A percentile compares a stretch with the other conserved stretches of the same genome.
Evolutionary conservation across 129 eudicot genomes (phyloP).

Genomic region (Flaveria robusta): DNA sequence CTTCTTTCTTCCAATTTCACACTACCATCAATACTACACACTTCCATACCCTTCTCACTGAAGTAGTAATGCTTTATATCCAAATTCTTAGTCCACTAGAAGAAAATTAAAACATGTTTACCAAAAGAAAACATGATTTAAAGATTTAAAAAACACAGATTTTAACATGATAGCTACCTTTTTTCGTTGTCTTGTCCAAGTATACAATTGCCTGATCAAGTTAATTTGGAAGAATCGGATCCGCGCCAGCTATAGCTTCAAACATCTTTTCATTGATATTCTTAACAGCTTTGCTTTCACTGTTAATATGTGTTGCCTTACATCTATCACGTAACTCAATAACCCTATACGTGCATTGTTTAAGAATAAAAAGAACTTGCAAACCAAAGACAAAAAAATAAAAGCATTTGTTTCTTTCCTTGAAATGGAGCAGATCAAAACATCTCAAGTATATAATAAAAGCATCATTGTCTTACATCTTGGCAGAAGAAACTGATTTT

Average conservation of each 20-base stretch:
- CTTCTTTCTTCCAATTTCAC: no score
- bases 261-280: slow-evolving; percentile 85
- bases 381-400: not conserved
- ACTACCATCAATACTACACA: no score
- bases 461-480: not conserved
- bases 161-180: no score
- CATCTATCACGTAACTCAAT: slow-evolving; percentile 89
- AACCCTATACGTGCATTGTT: slow-evolving; percentile 72
- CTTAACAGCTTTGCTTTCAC: slow-evolving; percentile 76
- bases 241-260: slow-evolving; percentile 92
- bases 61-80: no score
- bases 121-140: no score
- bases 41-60: no score
- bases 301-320: slow-evolving; percentile 76
- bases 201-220: slow-evolving; percentile 94
- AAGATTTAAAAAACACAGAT: no score
- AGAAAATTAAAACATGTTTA: no score
- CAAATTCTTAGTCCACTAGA: no score
- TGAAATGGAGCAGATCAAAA: no score
- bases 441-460: not conserved
- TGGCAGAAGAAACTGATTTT: not conserved
- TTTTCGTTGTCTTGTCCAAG: slow-evolving; percentile 89
- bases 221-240: slow-evolving; percentile 89
- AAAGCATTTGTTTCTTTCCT: not conserved
- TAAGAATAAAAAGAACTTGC: slow-evolving; percentile 17